Evolutionary conservation across 2,329 filamentous ascomycete genomes (phyloP).

Genomic region (Diaporthe caulivora): DNA sequence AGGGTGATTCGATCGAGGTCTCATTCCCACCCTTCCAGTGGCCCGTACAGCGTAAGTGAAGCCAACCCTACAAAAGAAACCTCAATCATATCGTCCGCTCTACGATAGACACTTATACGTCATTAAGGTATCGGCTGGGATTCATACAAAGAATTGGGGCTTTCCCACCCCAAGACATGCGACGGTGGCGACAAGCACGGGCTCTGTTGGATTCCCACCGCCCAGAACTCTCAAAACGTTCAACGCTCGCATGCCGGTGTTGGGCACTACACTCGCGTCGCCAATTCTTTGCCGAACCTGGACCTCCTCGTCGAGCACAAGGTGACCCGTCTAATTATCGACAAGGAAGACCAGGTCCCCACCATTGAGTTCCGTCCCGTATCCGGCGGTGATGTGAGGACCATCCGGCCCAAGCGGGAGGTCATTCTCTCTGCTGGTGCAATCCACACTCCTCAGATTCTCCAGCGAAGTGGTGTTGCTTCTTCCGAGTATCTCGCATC

Average conservation of each 20-base stretch:
- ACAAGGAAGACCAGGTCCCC: neutral
- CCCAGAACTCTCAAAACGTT: constrained; percentile 7
- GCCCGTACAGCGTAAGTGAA: constrained; percentile 7
- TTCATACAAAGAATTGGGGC: neutral
- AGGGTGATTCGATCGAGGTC: constrained; percentile 12
- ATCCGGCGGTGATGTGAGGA: neutral
- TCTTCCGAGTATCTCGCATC: constrained; percentile 42
- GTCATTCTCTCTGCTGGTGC: constrained; percentile 49
- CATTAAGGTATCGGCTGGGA: neutral
- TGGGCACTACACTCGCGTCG: constrained; percentile 5
- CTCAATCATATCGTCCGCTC: neutral
- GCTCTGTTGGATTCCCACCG: constrained; percentile 5
- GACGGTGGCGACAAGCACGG: constrained; percentile 4
- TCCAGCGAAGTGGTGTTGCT: constrained; percentile 51
- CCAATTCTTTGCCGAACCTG: constrained; percentile 1
- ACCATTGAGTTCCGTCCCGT: constrained; percentile 2
- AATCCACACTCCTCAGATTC: constrained; percentile 49
- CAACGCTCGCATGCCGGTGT: constrained; percentile 14
- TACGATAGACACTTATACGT: neutral
- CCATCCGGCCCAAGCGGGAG: constrained; percentile 40
- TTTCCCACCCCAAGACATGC: neutral
- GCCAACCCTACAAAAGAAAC: neutral
- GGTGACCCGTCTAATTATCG: neutral
- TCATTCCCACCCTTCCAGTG: constrained; percentile 21
- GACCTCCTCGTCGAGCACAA: constrained; percentile 18